Conservation (phyloP, 306 rosid species). For the Quercus bicolor region DNA sequence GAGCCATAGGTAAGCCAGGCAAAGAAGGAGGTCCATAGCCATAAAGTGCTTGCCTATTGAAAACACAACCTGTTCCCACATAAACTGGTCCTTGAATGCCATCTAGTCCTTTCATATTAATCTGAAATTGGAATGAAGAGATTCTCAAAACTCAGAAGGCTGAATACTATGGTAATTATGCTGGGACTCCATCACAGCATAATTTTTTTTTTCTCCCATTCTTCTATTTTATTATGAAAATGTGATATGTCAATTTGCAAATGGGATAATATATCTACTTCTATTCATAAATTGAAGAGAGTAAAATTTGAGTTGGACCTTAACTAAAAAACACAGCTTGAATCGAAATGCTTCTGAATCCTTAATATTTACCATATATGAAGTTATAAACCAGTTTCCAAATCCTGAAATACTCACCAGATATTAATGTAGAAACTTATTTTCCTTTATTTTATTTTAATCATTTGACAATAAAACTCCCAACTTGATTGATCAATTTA, state of each 20-base stretch:
- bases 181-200: neutral
- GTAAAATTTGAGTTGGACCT: neutral
- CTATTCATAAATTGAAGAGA: neutral
- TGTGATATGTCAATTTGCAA: neutral
- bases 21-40: conserved; percentile 95
- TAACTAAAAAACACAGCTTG: neutral
- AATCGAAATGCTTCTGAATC: neutral
- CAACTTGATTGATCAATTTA: neutral
- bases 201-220: neutral
- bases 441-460: neutral
- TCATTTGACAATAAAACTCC: neutral
- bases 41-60: conserved; percentile 96
- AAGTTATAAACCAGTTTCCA: neutral
- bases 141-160: conserved; percentile 6
- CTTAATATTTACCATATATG: neutral
- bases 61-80: conserved; percentile 95
- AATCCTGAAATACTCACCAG: neutral
- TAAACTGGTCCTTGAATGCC: conserved; percentile 98
- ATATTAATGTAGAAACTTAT: neutral
- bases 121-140: conserved; percentile 45
- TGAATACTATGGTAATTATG: neutral
- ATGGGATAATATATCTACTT: neutral
- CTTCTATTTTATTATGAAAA: neutral
- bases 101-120: conserved; percentile 98
- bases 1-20: conserved; percentile 63